Percentiles rank a stretch among this genome's conserved stretches.
phyloP scores from a whole-genome alignment of 768 basidiomycete species.

The Mycena latifolia region DNA sequence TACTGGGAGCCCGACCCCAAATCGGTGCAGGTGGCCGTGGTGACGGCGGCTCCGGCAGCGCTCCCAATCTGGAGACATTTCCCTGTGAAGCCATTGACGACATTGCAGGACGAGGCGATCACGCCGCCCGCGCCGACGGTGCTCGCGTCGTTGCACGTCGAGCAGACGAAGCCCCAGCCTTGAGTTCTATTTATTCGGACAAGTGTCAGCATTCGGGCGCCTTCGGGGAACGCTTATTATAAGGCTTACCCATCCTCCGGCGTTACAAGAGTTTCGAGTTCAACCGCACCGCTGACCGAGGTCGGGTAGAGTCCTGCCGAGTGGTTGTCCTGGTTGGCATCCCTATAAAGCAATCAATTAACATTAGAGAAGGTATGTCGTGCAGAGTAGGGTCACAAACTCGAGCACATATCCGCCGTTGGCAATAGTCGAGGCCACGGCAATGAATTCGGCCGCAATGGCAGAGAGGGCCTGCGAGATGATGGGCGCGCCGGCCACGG shows the following conservation, averaged over 20 bases:
- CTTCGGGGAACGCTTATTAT: too few relatives aligned
- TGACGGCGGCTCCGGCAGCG: constrained; percentile 8
- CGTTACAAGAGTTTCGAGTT: constrained; percentile 25
- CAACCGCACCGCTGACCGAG: constrained; percentile 7
- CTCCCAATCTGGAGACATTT: constrained; percentile 30
- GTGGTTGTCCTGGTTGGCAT: constrained; percentile 7
- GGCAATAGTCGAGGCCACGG: background rate
- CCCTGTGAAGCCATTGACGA: constrained; percentile 16
- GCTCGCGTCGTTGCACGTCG: constrained; percentile 16
- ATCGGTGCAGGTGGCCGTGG: constrained; percentile 17
- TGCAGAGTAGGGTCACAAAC: too few relatives aligned
- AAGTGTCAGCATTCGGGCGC: background rate
- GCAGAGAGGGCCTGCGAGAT: constrained; percentile 16
- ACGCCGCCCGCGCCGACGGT: constrained; percentile 9
- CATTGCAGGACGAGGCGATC: constrained; percentile 12
- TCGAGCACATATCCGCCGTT: constrained; percentile 23
- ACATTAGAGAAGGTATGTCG: background rate
- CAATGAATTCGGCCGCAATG: constrained; percentile 7
- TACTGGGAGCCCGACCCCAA: constrained; percentile 24
- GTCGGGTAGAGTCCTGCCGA: constrained; percentile 20
- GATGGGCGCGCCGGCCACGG: constrained; percentile 18
- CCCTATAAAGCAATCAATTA: constrained; percentile 5
- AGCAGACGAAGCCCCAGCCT: constrained; percentile 31
- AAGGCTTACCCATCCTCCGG: constrained; percentile 29
- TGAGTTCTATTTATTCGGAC: constrained; percentile 12